These are phyloP conservation scores for Tylopilus sp. DNA, from an alignment of 768 basidiomycete species.

Conservation along the genomic window DNA sequence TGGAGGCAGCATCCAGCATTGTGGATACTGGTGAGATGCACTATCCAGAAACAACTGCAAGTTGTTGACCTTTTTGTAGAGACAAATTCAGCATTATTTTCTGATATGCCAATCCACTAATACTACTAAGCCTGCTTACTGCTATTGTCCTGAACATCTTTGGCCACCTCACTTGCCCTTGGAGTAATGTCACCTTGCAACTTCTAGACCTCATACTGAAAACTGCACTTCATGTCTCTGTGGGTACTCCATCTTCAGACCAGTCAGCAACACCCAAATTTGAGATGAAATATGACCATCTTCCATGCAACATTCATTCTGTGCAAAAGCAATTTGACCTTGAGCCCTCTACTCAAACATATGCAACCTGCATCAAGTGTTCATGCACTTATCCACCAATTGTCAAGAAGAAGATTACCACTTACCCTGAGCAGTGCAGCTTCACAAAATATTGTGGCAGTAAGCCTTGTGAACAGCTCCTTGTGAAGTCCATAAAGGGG, in stretches of 20 bases:
- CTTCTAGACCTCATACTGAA: not conserved
- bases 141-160: not conserved
- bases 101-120: not conserved
- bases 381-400: not conserved
- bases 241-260: too few species aligned
- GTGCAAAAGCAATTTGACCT: not conserved
- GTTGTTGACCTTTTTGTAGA: not conserved
- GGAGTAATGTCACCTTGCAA: not conserved
- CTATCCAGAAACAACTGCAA: not conserved
- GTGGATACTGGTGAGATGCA: not conserved
- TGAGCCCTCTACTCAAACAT: not conserved
- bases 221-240: not conserved
- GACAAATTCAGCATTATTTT: not conserved
- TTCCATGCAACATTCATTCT: not conserved
- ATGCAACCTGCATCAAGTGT: not conserved
- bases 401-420: not conserved
- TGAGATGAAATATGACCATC: not conserved
- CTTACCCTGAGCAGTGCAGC: slow-evolving; percentile 21
- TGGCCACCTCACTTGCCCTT: not conserved
- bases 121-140: not conserved
- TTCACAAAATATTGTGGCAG: slow-evolving; percentile 14
- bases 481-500: not conserved
- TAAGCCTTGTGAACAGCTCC: slow-evolving; percentile 10
- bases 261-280: not conserved
- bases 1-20: not conserved